A percentile compares a stretch with the other conserved stretches of the same genome.
Conservation (phyloP, 2,329 filamentous ascomycete species). For the Tolypocladium endophyticum region DNA sequence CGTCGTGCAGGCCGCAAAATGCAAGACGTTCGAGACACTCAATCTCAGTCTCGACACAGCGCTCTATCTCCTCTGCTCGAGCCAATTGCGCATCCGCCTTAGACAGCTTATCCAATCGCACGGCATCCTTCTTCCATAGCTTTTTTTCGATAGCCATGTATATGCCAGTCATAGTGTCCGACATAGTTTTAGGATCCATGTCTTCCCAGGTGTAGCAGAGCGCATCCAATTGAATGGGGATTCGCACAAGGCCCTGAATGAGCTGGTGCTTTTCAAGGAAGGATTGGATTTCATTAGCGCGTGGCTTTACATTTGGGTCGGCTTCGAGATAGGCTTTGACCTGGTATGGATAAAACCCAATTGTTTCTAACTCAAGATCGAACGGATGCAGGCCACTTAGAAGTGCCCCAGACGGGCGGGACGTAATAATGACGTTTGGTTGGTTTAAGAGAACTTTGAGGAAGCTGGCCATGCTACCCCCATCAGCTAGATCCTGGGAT, state of each 20-base stretch:
- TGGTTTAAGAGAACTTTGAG: constrained; percentile 19
- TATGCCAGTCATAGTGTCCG: constrained; percentile 25
- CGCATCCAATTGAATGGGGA: constrained; percentile 33
- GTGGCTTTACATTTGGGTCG: background rate
- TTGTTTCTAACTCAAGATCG: constrained; percentile 26
- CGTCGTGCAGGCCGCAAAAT: constrained; percentile 22
- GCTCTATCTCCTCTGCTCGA: background rate
- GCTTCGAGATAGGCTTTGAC: constrained; percentile 19
- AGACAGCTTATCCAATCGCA: constrained; percentile 14
- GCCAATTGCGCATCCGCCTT: constrained; percentile 8
- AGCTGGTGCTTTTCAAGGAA: constrained; percentile 22
- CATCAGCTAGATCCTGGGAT: constrained; percentile 7
- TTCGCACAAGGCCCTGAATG: constrained; percentile 24
- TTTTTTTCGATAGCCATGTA: constrained; percentile 21
- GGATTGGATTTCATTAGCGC: constrained; percentile 13
- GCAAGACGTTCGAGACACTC: constrained; percentile 20
- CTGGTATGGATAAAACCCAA: constrained; percentile 26
- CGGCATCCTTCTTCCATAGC: constrained; percentile 28
- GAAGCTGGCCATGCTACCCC: constrained; percentile 10
- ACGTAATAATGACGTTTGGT: constrained; percentile 28
- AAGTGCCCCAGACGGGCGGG: constrained; percentile 18
- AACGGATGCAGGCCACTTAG: constrained; percentile 6
- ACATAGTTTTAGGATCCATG: constrained; percentile 1
- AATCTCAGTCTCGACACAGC: constrained; percentile 7
- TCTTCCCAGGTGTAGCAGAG: constrained; percentile 27